These are phyloP conservation scores for Penicillium fimorum DNA, from an alignment of 495 filamentous ascomycete species.

Conservation along the genomic window DNA sequence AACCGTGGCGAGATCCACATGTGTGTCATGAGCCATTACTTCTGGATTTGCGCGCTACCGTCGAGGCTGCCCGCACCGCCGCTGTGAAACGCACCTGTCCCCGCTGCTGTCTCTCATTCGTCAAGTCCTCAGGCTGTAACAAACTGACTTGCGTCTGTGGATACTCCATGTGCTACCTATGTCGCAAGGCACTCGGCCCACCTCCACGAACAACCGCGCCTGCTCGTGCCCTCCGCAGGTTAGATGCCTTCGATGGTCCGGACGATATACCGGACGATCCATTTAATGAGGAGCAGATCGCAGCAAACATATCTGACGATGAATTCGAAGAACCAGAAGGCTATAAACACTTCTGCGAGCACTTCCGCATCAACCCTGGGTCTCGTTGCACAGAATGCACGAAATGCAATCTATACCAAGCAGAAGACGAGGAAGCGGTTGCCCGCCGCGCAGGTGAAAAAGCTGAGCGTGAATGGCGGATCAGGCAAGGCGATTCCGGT, in stretches of 20 bases:
- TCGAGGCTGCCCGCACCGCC: conserved; percentile 87
- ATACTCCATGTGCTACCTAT: conserved; percentile 96
- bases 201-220: conserved; percentile 17
- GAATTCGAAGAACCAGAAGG: conserved; percentile 57
- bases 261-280: conserved; percentile 10
- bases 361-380: conserved; percentile 75
- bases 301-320: conserved; percentile 21
- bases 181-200: conserved; percentile 54
- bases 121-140: conserved; percentile 92
- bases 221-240: conserved; percentile 5
- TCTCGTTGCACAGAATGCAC: conserved; percentile 73
- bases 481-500: conserved; percentile 53
- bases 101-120: conserved; percentile 81
- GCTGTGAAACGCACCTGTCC: conserved; percentile 96
- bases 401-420: conserved; percentile 85
- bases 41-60: conserved; percentile 75
- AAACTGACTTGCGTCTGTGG: conserved; percentile 97
- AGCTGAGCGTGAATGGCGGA: conserved; percentile 80
- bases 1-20: conserved; percentile 66
- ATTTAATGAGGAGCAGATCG: conserved; percentile 14
- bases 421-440: conserved; percentile 79
- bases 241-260: conserved; percentile 14
- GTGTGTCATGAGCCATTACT: conserved; percentile 61
- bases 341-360: conserved; percentile 91
- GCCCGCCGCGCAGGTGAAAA: conserved; percentile 71